A percentile compares a stretch with the other conserved stretches of the same genome.
Evolutionary conservation across 2,329 filamentous ascomycete genomes (phyloP).

Genomic region (Tolypocladium cylindrosporum): DNA sequence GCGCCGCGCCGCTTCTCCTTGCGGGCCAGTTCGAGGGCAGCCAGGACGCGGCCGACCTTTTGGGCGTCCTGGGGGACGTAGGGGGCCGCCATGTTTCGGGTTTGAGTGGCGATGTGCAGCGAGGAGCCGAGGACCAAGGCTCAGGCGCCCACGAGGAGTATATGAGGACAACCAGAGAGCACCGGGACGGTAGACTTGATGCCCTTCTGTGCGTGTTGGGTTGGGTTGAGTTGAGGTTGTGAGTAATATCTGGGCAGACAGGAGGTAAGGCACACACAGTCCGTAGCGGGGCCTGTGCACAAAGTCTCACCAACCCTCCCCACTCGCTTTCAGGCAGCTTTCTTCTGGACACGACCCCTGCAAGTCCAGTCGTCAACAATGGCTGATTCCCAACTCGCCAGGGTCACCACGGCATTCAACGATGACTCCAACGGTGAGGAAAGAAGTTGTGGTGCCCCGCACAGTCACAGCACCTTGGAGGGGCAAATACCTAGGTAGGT

Average conservation of each 20-base stretch:
- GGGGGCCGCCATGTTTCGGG: constrained; percentile 33
- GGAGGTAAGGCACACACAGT: not conserved
- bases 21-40: constrained; percentile 46
- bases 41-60: constrained; percentile 56
- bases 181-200: not conserved
- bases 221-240: not conserved
- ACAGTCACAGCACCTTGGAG: not conserved
- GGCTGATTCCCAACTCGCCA: not conserved
- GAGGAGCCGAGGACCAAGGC: not conserved
- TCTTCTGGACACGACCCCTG: not conserved
- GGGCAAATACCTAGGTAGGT: not conserved
- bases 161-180: not conserved
- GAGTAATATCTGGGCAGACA: not conserved
- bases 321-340: not conserved
- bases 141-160: not conserved
- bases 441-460: not conserved
- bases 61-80: constrained; percentile 59
- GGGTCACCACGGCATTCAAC: not conserved
- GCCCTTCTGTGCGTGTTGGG: not conserved
- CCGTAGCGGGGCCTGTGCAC: not conserved
- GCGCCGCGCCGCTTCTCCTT: constrained; percentile 46
- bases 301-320: not conserved
- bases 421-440: not conserved
- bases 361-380: not conserved
- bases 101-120: not conserved